Conservation (phyloP, 352 stramenopile species). For the Pythium monospermum region DNA sequence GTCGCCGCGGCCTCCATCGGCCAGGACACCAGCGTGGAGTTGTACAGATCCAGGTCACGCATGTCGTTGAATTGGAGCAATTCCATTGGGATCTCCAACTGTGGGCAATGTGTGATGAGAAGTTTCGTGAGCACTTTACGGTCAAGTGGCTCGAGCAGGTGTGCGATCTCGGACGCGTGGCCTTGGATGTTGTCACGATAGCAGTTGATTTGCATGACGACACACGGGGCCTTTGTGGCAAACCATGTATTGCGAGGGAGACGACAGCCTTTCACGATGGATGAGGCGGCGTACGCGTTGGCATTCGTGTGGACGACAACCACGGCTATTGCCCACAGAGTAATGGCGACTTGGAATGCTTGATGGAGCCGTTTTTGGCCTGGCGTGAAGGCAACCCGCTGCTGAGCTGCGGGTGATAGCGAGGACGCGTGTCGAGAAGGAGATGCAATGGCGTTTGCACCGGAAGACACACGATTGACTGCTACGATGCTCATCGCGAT, state of each 20-base stretch:
- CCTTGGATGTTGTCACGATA: conserved; percentile 3
- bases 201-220: conserved; percentile 23
- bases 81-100: conserved; percentile 9
- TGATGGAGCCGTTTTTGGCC: no score
- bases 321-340: no score
- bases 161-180: conserved; percentile 1
- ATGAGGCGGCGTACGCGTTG: neutral
- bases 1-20: conserved; percentile 9
- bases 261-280: conserved; percentile 6
- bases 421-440: no score
- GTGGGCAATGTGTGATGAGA: conserved; percentile 18
- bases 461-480: no score
- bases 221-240: conserved; percentile 5
- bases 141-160: conserved; percentile 1
- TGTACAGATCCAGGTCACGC: conserved; percentile 15
- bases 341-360: no score
- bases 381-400: no score
- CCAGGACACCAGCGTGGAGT: conserved; percentile 16
- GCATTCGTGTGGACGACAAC: neutral
- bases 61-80: conserved; percentile 9
- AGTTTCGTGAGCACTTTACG: conserved; percentile 8
- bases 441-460: no score
- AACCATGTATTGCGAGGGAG: conserved; percentile 5
- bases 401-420: no score
- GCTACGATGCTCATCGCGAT: no score